These are phyloP conservation scores for Aechmea fasciata DNA, from an alignment of 176 grass and related monocot genomes.

Conservation along the genomic window DNA sequence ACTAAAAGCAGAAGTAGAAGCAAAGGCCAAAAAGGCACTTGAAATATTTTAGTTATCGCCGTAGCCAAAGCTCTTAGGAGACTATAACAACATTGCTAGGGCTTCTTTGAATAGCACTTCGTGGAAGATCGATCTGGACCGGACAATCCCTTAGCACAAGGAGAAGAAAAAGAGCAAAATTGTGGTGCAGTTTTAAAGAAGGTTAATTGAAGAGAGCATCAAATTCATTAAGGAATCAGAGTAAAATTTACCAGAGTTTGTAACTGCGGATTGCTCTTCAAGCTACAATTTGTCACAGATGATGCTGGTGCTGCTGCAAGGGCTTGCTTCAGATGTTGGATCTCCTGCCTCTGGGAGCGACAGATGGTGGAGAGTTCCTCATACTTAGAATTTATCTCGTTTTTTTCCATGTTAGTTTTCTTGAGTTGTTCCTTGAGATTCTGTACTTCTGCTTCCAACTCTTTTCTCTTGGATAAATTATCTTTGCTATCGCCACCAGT, in stretches of 20 bases:
- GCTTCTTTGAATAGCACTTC: too few relatives aligned
- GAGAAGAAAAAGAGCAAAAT: too few relatives aligned
- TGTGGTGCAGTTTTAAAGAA: background rate
- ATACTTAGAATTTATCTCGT: conserved; percentile 65
- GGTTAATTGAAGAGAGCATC: conserved; percentile 8
- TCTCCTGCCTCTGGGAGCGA: conserved; percentile 59
- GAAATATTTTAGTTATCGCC: too few relatives aligned
- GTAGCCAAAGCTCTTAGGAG: too few relatives aligned
- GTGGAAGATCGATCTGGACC: too few relatives aligned
- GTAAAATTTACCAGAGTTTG: conserved; percentile 24
- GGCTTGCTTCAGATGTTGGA: conserved; percentile 63
- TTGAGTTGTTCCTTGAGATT: conserved; percentile 73
- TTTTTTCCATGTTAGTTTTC: conserved; percentile 56
- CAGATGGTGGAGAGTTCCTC: conserved; percentile 76
- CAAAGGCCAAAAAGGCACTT: too few relatives aligned
- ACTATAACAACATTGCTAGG: too few relatives aligned
- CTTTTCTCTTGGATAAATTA: conserved; percentile 12
- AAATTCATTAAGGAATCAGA: conserved; percentile 9
- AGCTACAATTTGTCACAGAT: conserved; percentile 31
- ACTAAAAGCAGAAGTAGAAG: too few relatives aligned
- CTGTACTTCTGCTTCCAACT: conserved; percentile 46
- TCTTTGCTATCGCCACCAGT: conserved; percentile 10
- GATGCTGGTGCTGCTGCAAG: conserved; percentile 34
- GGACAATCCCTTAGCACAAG: too few relatives aligned
- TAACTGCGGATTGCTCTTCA: conserved; percentile 15